Conservation (phyloP, 495 filamentous ascomycete species). For the Filosporella fistucella region DNA sequence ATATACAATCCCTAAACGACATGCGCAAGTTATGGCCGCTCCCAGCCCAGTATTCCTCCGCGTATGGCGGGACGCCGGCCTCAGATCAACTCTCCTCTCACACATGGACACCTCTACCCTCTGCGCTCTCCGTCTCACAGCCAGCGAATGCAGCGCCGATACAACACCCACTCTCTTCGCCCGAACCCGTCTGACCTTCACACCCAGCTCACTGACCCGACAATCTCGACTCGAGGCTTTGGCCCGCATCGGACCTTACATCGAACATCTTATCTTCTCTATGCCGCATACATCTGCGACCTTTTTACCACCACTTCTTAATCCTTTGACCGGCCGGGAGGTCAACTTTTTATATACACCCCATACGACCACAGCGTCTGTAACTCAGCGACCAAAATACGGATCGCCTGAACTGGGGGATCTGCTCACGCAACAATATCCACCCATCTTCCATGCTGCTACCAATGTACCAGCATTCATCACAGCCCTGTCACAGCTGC, state of each 20-base stretch:
- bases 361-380: slow-evolving; percentile 46
- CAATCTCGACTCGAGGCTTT: slow-evolving; percentile 63
- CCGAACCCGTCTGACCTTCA: slow-evolving; percentile 58
- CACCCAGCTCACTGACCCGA: slow-evolving; percentile 63
- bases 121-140: slow-evolving; percentile 42
- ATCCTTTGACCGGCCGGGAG: slow-evolving; percentile 66
- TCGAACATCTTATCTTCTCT: slow-evolving; percentile 64
- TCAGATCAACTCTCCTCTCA: slow-evolving; percentile 45
- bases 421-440: slow-evolving; percentile 73
- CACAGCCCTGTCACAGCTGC: slow-evolving; percentile 56
- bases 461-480: slow-evolving; percentile 78
- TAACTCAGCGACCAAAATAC: slow-evolving; percentile 55
- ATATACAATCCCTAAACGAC: slow-evolving; percentile 7
- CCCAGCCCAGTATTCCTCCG: slow-evolving; percentile 30
- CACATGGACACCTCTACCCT: slow-evolving; percentile 45
- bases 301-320: slow-evolving; percentile 71
- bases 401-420: slow-evolving; percentile 50
- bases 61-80: slow-evolving; percentile 41
- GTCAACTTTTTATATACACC: slow-evolving; percentile 71
- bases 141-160: slow-evolving; percentile 44
- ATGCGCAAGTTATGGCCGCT: slow-evolving; percentile 26
- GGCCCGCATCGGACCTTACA: slow-evolving; percentile 65
- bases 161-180: slow-evolving; percentile 49
- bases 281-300: slow-evolving; percentile 66
- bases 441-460: slow-evolving; percentile 78